Evolutionary conservation across 495 filamentous ascomycete genomes (phyloP), one percentile per base, ranked within the genome.

Genomic region (Massariosphaeria phaeospora): DNA sequence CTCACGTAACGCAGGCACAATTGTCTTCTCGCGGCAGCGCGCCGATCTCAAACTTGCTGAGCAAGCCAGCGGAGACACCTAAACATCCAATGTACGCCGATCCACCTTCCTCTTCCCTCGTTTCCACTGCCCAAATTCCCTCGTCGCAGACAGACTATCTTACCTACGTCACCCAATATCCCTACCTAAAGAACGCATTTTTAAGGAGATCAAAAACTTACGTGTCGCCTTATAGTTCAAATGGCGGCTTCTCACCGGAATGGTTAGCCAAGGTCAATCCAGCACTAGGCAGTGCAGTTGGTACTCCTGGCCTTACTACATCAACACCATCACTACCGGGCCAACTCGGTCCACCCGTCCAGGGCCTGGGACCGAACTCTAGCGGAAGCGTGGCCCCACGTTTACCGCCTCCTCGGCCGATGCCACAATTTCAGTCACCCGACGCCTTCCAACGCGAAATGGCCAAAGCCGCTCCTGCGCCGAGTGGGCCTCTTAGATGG

Each of bases 121-220:
- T 46, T 23, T 58, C 36, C 35, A 52, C 59, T 39, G 39, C 44
- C 44, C 57, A 48, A 11, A 49, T 54, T 17, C 48, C 65, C 17
- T 40, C 55, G 13, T 56, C 61, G 12, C 56, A 63, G 10, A 56
- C 29, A 21, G 61, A 59, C 3, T 70, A 70, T 51, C 48, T 70
- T 31, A 53, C 49, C 44, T 64, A 67, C 46, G 31, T 70, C 25
- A 65, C 64, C 33, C 59, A 66, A 48, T 72, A 72, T 53, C 67
- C 67, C 10, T 72, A 70, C 51, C 66, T 72, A 0, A 63, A 54
- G 27, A 67, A 72, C 54, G 62, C 64, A 39, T 70, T 61, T 50
- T 64, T 67, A 43, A 47, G 66, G 27, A 63, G 61, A 48, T 51
- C 63, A 30, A 57, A 60, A 47, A 62, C 60, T 48, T 68, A 72